Conservation (phyloP, 768 basidiomycete species). For the Mycena filopes region DNA sequence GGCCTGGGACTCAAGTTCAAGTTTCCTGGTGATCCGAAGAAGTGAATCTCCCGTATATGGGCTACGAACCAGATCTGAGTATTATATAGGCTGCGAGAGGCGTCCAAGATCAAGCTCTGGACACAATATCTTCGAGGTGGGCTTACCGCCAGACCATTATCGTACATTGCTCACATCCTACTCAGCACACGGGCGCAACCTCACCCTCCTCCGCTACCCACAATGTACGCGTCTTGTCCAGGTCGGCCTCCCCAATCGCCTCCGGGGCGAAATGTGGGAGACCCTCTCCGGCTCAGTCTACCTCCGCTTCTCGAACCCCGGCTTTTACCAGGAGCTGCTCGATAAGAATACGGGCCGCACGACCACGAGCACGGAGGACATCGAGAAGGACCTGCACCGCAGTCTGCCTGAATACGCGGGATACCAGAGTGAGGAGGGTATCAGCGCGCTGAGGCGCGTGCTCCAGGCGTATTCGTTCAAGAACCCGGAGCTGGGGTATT, state of each 20-base stretch:
- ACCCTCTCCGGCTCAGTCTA: conserved; percentile 93
- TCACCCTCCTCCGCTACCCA: conserved; percentile 96
- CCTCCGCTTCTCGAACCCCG: conserved; percentile 88
- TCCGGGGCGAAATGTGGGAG: conserved; percentile 99
- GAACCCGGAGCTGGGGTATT: conserved; percentile 95
- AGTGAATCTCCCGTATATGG: conserved; percentile 56
- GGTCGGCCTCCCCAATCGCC: conserved; percentile 93
- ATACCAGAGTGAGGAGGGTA: conserved; percentile 92
- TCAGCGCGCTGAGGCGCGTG: conserved; percentile 85
- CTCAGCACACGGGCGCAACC: conserved; percentile 89
- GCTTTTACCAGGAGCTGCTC: conserved; percentile 80
- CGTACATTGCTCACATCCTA: conserved; percentile 25
- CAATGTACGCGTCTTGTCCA: conserved; percentile 97
- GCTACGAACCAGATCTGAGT: conserved; percentile 19
- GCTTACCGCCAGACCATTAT: conserved; percentile 32
- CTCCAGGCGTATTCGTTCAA: conserved; percentile 95
- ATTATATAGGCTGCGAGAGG: conserved; percentile 77
- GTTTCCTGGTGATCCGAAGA: conserved; percentile 93
- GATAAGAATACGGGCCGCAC: conserved; percentile 81
- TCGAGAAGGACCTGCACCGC: conserved; percentile 97
- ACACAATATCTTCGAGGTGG: conserved; percentile 84
- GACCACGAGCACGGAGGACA: conserved; percentile 94
- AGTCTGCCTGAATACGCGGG: conserved; percentile 97
- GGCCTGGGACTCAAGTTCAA: conserved; percentile 86
- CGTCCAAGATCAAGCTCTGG: conserved; percentile 97